Evolutionary conservation across 129 eudicot species (phyloP), one percentile per base, ranked within the genome.

Genomic region (Flaveria brownii): DNA sequence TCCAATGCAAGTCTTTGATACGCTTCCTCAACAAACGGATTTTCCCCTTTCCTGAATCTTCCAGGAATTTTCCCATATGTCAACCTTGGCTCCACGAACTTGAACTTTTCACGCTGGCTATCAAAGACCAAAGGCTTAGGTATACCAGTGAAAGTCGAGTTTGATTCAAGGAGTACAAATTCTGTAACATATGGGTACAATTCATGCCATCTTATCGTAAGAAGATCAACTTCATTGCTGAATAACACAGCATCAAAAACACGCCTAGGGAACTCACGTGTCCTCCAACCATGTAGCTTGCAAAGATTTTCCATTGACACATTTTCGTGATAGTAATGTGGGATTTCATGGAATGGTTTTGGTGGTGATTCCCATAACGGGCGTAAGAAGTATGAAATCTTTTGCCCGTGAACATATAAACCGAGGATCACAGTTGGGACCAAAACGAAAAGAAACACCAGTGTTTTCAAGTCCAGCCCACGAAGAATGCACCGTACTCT

Each of bases 331-430:
- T 92, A 92, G 66, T 92, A 92, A 66, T 92, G 98, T 20, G 98
- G 98, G 33, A 86, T 88, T 51, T 90, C 94, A 41, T 84, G 76
- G 71, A 92, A 92, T 0, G 96, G 94, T 65, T 92, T 90, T 0
- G 98, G 98, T 6, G 98, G 98, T 4, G 86, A 78, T 26, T 92
- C 98, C 98, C 98, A 92, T 10, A 92, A 82, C 0, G 98, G 98
- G 4, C 98, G 86, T 23, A 92, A 73, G 51, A 92, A 92, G 86
- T 92, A 92, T 0, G 97, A 84, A 73, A 91, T 86, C 64, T 91
- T 91, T 73, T 88, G 97, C 25, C 97, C 97, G 3, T 91, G 97
- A 9, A 88, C 52, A 26, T 88, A 88, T 50, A 86, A 64, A 45
- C 82, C 81, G 2, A 85, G 81, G 69, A 87, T 61, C 22, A 85